A percentile compares a stretch with the other conserved stretches of the same genome.
Evolutionary conservation across 257 asterid genomes (phyloP).

Genomic region (Nicotiana obtusifolia): DNA sequence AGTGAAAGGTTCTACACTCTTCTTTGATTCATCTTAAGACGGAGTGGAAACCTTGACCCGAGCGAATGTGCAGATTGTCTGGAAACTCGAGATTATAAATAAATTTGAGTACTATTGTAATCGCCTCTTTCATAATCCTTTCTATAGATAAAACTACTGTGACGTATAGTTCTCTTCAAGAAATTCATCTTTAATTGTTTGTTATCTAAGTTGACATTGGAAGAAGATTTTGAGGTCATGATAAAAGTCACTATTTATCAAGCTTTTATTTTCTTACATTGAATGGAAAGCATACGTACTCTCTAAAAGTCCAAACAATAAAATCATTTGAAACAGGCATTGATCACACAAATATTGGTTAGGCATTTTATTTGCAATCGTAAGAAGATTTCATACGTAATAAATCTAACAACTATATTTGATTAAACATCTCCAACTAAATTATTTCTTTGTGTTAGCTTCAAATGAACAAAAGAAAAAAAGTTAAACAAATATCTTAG

Average conservation of each 20-base stretch:
- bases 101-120: too few species aligned
- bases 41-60: too few species aligned
- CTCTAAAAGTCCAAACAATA: not conserved
- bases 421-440: not conserved
- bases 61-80: too few species aligned
- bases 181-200: not conserved
- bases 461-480: not conserved
- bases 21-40: too few species aligned
- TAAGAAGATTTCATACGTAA: not conserved
- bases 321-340: conserved; percentile 1
- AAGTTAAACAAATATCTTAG: not conserved
- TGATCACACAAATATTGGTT: not conserved
- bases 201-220: not conserved
- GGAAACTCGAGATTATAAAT: too few species aligned
- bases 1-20: too few species aligned
- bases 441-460: not conserved
- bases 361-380: not conserved
- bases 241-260: not conserved
- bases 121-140: too few species aligned
- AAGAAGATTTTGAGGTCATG: not conserved
- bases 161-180: not conserved
- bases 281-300: not conserved
- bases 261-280: not conserved
- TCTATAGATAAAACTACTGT: too few species aligned
- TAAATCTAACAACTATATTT: not conserved